A percentile compares a stretch with the other conserved stretches of the same genome.
Evolutionary conservation across 306 rosid species (phyloP).

Genomic region (Erythrophleum fordii): DNA sequence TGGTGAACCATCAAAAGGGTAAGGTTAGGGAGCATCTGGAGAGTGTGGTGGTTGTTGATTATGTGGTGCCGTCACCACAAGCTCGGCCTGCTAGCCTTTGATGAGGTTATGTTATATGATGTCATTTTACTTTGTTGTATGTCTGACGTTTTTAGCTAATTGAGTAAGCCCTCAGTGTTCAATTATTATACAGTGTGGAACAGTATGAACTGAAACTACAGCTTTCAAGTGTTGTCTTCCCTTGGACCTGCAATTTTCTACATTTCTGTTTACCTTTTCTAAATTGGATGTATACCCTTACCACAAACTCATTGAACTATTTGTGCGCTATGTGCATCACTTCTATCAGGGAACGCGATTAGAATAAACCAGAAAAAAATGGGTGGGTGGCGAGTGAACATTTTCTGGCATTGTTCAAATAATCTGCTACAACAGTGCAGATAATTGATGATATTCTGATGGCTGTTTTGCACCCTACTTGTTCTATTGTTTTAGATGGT

Average conservation of each 20-base stretch:
- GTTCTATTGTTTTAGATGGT: constrained; percentile 4
- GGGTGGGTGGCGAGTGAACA: neutral
- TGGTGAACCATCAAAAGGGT: constrained; percentile 64
- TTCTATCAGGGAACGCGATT: neutral
- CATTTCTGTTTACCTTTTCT: neutral
- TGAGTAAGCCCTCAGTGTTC: neutral
- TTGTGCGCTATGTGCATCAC: neutral
- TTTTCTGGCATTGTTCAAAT: neutral
- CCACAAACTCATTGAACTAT: neutral
- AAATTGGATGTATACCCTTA: neutral
- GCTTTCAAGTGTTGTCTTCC: neutral
- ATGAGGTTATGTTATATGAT: constrained; percentile 27
- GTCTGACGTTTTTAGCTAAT: neutral
- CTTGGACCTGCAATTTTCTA: neutral
- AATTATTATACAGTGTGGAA: neutral
- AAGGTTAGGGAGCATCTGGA: constrained; percentile 74
- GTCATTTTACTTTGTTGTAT: neutral
- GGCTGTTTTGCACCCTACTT: neutral
- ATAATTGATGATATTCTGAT: constrained; percentile 2
- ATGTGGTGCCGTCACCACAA: constrained; percentile 53
- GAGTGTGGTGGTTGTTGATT: constrained; percentile 70
- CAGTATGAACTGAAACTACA: neutral
- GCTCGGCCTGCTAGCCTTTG: constrained; percentile 68
- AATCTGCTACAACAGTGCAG: neutral
- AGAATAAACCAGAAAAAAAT: neutral